Base-by-base conservation (phyloP, 495 filamentous ascomycete genomes). In the Talaromyces liani region DNA sequence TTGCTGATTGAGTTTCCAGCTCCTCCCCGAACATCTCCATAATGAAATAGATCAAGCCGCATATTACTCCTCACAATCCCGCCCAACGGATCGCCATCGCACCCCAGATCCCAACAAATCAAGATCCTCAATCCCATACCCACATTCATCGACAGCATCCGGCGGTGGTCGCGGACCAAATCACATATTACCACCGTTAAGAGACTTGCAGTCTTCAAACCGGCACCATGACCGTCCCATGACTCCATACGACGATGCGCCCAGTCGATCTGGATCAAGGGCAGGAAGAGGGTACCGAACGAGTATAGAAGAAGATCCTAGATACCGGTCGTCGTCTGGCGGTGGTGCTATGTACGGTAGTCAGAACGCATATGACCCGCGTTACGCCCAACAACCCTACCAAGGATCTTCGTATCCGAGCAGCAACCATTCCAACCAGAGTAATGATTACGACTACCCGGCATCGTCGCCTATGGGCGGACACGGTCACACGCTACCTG, bases 41-140 rank as follows among this genome's bases (percentile, higher is more conserved):
- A 77, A 79, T 63, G 78, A 78, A 66, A 80, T 80, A 61, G 78
- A 80, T 27, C 79, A 76, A 22, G 77, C 75, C 9, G 68, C 76
- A 64, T 77, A 75, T 66, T 75, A 70, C 63, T 69, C 68, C 55
- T 69, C 74, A 22, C 70, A 58, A 22, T 64, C 62, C 20, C 61
- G 22, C 25, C 39, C 71, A 25, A 72, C 68, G 59, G 41, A 60
- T 45, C 45, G 56, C 68, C 1, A 64, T 70, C 22, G 58, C 71
- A 1, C 73, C 73, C 63, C 22, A 53, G 60, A 63, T 54, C n/a
- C 36, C 41, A 34, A 20, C 53, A 62, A 29, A 49, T 29, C 36
- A 51, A 18, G 34, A 47, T n/a, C 31, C 12, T 29, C 34, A 24
- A 4, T 34, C 49, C 25, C 66, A 64, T 4, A 29, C 64, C 31